These are phyloP conservation scores for Eucalyptus curtisii DNA, from an alignment of 345 rosid species.

Conservation along the genomic window DNA sequence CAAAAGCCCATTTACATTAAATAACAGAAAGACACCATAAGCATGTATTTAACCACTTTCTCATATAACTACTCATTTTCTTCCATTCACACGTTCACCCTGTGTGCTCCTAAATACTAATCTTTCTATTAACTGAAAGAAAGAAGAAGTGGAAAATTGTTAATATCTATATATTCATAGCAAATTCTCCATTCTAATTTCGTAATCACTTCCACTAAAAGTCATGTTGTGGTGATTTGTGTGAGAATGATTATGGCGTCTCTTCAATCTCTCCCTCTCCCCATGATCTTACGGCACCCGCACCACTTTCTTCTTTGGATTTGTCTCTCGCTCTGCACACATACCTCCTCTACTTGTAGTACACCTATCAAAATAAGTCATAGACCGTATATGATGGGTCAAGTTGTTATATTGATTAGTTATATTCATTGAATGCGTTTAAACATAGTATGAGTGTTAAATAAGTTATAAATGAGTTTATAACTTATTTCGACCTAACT, in stretches of 20 bases:
- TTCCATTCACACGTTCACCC: no score
- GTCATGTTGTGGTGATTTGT: not conserved
- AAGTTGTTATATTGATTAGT: no score
- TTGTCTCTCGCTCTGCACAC: rapidly evolving
- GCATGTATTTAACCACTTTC: not conserved
- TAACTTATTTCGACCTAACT: rapidly evolving
- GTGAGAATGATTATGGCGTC: not conserved
- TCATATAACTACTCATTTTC: no score
- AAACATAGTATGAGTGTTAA: no score
- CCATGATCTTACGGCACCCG: not conserved
- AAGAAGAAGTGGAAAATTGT: not conserved
- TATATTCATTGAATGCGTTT: rapidly evolving
- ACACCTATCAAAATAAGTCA: rapidly evolving
- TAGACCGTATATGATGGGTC: rapidly evolving
- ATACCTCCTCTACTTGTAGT: no score
- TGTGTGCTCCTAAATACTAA: not conserved
- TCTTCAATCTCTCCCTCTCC: not conserved
- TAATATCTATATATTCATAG: no score
- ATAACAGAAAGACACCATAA: not conserved
- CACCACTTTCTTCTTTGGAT: not conserved
- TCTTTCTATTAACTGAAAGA: not conserved
- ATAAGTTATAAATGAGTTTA: no score
- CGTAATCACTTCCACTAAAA: not conserved
- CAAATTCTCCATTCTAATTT: not conserved
- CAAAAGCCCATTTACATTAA: not conserved